Conservation (phyloP, 257 asterid genomes). For the Solanum boliviense region DNA sequence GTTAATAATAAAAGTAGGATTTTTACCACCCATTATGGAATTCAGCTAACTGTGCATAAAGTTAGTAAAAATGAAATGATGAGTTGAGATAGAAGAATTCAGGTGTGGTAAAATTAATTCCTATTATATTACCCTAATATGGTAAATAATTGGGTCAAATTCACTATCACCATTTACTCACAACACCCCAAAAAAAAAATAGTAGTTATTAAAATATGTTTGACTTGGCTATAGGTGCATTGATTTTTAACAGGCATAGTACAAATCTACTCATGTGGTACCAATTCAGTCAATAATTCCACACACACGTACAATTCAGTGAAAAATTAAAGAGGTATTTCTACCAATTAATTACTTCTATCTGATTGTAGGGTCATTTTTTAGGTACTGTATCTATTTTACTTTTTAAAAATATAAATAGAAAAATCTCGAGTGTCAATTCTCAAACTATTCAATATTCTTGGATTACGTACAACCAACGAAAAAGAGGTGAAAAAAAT, state of each 20-base stretch:
- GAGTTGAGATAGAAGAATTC: background rate
- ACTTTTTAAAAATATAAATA: background rate
- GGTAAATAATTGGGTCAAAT: background rate
- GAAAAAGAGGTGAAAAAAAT: background rate
- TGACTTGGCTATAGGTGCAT: background rate
- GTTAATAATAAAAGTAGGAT: background rate
- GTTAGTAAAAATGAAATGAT: background rate
- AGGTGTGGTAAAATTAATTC: background rate
- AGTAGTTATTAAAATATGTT: background rate
- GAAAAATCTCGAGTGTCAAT: background rate
- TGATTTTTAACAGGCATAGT: background rate
- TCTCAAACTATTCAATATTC: background rate
- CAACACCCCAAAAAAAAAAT: background rate
- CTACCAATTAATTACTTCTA: background rate
- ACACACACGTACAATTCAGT: background rate
- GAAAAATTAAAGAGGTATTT: background rate
- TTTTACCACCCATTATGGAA: background rate
- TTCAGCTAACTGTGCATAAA: background rate
- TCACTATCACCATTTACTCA: background rate
- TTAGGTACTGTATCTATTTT: background rate
- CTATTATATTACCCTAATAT: background rate
- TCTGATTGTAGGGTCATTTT: background rate
- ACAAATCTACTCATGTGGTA: background rate
- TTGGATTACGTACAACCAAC: background rate
- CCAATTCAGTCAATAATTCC: slow-evolving; percentile 1